Percentiles rank a stretch among this genome's conserved stretches.
These are phyloP conservation scores for Aspergillus cavernicola DNA, from an alignment of 495 filamentous ascomycete species.

Conservation along the genomic window DNA sequence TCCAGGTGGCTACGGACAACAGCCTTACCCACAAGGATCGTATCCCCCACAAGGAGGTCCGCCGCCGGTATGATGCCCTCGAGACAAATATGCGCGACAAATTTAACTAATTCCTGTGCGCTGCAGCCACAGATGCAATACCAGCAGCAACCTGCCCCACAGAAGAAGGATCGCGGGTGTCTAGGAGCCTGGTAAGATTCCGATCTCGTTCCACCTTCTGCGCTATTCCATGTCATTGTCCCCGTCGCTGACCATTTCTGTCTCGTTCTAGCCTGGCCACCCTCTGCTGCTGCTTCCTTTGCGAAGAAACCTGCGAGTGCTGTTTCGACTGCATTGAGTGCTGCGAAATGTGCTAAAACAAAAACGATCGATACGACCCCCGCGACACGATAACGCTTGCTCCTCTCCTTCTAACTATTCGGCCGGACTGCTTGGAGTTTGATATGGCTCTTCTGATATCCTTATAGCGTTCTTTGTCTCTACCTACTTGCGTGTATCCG, in stretches of 20 bases:
- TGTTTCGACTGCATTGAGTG: slow-evolving; percentile 69
- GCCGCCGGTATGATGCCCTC: slow-evolving; percentile 22
- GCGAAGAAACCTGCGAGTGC: slow-evolving; percentile 75
- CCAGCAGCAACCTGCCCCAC: slow-evolving; percentile 55
- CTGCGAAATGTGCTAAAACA: slow-evolving; percentile 54
- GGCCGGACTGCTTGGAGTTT: slow-evolving; percentile 8
- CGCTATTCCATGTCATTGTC: not conserved
- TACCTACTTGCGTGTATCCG: not conserved
- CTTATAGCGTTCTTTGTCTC: not conserved
- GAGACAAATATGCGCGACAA: not conserved
- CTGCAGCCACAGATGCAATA: slow-evolving; percentile 46
- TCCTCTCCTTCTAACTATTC: not conserved
- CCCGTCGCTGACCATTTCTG: slow-evolving; percentile 13
- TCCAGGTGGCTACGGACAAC: not conserved
- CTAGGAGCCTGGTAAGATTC: slow-evolving; percentile 55
- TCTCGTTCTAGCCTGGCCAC: slow-evolving; percentile 51
- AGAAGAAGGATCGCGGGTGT: slow-evolving; percentile 53
- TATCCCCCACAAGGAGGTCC: slow-evolving; percentile 5
- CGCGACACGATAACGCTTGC: slow-evolving; percentile 8
- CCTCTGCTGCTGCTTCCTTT: slow-evolving; percentile 75
- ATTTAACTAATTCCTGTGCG: not conserved
- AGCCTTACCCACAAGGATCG: slow-evolving; percentile 12
- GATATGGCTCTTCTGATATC: not conserved
- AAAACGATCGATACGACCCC: slow-evolving; percentile 17
- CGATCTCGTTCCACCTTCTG: not conserved